Evolutionary conservation across 768 basidiomycete genomes (phyloP), one percentile per base, ranked within the genome.

Genomic region (Galerina sulciceps): DNA sequence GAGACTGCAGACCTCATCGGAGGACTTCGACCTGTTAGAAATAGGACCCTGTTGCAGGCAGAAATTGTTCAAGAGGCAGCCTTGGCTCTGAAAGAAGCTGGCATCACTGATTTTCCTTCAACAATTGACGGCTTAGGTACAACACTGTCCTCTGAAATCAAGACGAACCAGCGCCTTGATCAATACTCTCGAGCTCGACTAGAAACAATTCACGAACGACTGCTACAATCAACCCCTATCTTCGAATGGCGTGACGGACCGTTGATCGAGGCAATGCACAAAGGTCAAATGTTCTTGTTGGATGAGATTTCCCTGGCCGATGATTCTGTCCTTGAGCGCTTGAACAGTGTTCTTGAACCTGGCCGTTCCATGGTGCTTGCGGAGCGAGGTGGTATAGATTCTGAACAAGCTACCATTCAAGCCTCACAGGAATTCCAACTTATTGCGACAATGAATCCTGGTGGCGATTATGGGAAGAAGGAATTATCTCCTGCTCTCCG

Each of bases 231-330:
- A 0, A 81, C 84, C n/a, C 86, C 91, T 0, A 85, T 99, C 41
- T 99, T 99, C 68, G 92, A 97, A 69, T 99, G 97, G 97, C 85
- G 91, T 60, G 94, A 99, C 67, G 97, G 97, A 2, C 96, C 97
- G n/a, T 83, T 99, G 34, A 85, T 99, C 6, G 84, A 92, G 63
- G 91, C 96, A 2, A 99, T 99, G 97, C 81, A 80, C 8, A 71
- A 71, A 17, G 96, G 96, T 15, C 87, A 90, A 63, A 81, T 96
- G 3, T 90, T 99, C 65, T 79, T 99, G 6, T 83, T 99, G 26
- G 97, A 99, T 68, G 97, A 99, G 69, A 95, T 99, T 14, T 99
- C 97, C 1, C 79, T 99, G 11, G 97, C 96, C 1, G 97, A 99
- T 69, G 97, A 99, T 69, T 98, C 96, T 0, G 96, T 99, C 10